Base-by-base conservation (phyloP, 768 basidiomycete genomes). In the Suillus brevipes region DNA sequence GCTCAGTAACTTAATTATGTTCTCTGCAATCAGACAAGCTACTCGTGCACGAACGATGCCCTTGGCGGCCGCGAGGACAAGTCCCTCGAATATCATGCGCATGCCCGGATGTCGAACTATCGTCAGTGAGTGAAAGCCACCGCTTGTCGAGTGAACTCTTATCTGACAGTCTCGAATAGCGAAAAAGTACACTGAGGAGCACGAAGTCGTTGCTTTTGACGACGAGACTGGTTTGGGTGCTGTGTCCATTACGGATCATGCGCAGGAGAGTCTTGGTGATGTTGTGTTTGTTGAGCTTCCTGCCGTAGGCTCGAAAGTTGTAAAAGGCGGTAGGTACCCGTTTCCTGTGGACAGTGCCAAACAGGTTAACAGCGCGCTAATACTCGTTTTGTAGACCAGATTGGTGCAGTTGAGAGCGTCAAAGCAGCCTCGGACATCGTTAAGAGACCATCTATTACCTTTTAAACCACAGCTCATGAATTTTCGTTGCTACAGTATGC, bases 211-310 rank as follows among this genome's bases (percentile, higher is more conserved):
- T 64, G 77, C 81, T 40, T 93, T 87, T 74, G 95, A 99, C 75
- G 85, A 91, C 64, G 74, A 79, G 47, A 91, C 91, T 23, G 87
- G 88, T 43, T 69, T 95, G 36, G 97, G 94, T 43, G 89, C 85
- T 9, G 83, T 99, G 52, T 86, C 87, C 50, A 92, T 99, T 73
- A 98, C 97, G 18, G 82, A 97, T 73, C 91, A 97, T 73, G 97
- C 97, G 2, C 95, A 98, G 76, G 83, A 88, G 58, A 88, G 89
- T 40, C 84, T 99, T 3, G 97, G 97, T 38, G 97, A 99, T 75
- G 94, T 99, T 60, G 97, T 99, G 56, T 99, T 93, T 79, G 95
- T 99, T 57, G 97, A 99, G 76, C 84, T 99, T 57, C 92, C 94
- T 1, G 70, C 74, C 12, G 73, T 83, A 10, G 95, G 91, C 6